Base-by-base conservation (phyloP, 2,329 filamentous ascomycete genomes). In the Lasiodiplodia theobromae region DNA sequence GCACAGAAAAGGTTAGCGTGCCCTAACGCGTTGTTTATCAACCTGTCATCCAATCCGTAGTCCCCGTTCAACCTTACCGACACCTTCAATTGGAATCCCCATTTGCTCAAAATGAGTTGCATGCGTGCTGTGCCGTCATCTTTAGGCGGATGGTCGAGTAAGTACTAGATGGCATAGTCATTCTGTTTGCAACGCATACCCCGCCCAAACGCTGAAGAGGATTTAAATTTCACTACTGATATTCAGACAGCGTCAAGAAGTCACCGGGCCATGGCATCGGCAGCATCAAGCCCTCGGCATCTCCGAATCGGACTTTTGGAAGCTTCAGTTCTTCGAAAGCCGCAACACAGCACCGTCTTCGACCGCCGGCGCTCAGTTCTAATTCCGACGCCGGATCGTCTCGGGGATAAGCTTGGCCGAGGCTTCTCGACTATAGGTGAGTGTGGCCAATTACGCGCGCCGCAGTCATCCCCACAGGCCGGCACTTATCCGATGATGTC, bases 401-500 rank as follows among this genome's bases (percentile, higher is more conserved):
- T 57, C 58, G 58, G 58, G 40, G 25, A 49, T 49, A 63, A 49
- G 40, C 58, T n/a, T 49, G 57, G 40, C 57, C 57, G 57, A 62
- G 57, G 18, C 18, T 47, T 47, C 7, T 4, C n/a, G 2, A 47
- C 44, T 11, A 21, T 12, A 47, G n/a, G 18, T 21, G 23, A n/a
- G 23, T 12, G 0, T n/a, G 58, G 40, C 58, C 58, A 63, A 63
- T 63, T n/a, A 34, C 40, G 25, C n/a, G 47, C n/a, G 31, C 18
- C 44, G 31, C 14, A 31, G 6, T 25, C 34, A 11, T 25, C 37
- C 37, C 31, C 56, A 40, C 21, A 21, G 28, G 60, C 11, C 60
- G 60, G 60, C 60, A 51, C 23, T 64, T 64, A 21, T 14, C 60
- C 60, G 60, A 58, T 64, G 60, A 64, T 64, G 60, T 64, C 60